Evolutionary conservation across 2,329 filamentous ascomycete species (phyloP), one percentile per base, ranked within the genome.

Genomic region (Exophiala spinifera): DNA sequence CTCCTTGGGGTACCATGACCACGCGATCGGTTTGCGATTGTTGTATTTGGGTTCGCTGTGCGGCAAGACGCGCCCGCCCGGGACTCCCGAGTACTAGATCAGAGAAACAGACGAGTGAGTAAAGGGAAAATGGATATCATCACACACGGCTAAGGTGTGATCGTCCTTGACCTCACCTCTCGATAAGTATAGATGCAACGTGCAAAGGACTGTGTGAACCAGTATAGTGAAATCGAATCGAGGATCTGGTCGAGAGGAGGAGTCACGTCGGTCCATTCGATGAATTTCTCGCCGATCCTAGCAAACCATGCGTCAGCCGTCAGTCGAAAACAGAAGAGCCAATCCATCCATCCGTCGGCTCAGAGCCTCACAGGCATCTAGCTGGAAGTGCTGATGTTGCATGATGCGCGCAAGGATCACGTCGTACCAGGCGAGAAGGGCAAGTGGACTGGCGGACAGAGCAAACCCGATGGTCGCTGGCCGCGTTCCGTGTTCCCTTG

Each of bases 401-500:
- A 25, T 25, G 15, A 14, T 17, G 42, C 21, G n/a, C n/a, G n/a
- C n/a, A n/a, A n/a, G n/a, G n/a, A 14, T 4, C 15, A 28, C 4
- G 43, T 15, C 14, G 8, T 56, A 65, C 75, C 82, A 86, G 4
- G 76, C 74, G 2, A 86, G 71, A 19, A 85, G 63, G 0, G 80
- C 78, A 1, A 85, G 56, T 0, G 83, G 83, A 28, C 71, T 81
- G 3, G 76, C 69, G 2, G 74, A 70, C 1, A 86, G 66, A 0
- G 74, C 76, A 4, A 83, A 70, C 0, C 81, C 80, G 43, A 84
- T 77, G 0, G 82, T 85, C 0, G 74, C 71, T 0, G 82, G 78
- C 6, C 77, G 67, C 0, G 79, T 81, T 1, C 71, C 78, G 49
- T 85, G 82, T 63, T 78, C 72, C 0, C 70, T 48, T 0, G 74